A percentile compares a stretch with the other conserved stretches of the same genome.
Evolutionary conservation across 1,284 basidiomycete species (phyloP).

Genomic region (Mrakiaceae sp.): DNA sequence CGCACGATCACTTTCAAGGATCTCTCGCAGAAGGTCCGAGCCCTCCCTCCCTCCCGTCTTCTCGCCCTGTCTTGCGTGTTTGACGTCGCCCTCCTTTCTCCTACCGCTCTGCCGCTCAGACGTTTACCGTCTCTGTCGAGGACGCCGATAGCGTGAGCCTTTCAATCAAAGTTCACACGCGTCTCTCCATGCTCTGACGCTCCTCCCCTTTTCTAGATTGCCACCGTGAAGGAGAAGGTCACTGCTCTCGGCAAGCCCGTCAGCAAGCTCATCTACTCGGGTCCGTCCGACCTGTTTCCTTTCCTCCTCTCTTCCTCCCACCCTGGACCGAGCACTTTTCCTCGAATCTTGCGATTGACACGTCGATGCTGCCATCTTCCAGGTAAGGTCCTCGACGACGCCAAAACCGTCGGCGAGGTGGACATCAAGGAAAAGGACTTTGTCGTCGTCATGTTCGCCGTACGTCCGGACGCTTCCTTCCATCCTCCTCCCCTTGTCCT

Average conservation of each 20-base stretch:
- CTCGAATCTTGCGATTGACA: slow-evolving; percentile 1
- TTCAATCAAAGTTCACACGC: neutral
- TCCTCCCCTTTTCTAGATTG: slow-evolving; percentile 37
- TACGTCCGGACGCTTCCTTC: slow-evolving; percentile 31
- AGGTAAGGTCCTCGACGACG: slow-evolving; percentile 89
- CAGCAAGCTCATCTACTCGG: slow-evolving; percentile 95
- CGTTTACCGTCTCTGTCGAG: slow-evolving; percentile 59
- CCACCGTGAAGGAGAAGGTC: slow-evolving; percentile 76
- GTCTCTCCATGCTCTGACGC: neutral
- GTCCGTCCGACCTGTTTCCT: slow-evolving; percentile 35
- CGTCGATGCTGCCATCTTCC: neutral
- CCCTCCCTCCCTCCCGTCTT: neutral
- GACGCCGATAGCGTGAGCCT: slow-evolving; percentile 49
- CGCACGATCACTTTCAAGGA: slow-evolving; percentile 69
- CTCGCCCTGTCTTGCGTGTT: neutral
- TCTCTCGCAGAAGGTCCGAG: slow-evolving; percentile 73
- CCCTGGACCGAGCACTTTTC: neutral
- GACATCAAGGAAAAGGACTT: slow-evolving; percentile 99
- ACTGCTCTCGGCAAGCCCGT: slow-evolving; percentile 55
- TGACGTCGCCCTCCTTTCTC: slow-evolving; percentile 1
- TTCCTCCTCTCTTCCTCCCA: neutral
- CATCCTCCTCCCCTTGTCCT: neutral
- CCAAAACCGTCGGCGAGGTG: slow-evolving; percentile 75
- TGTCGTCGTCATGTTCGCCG: slow-evolving; percentile 93
- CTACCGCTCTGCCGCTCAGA: slow-evolving; percentile 36